Evolutionary conservation across 805 yeast genomes (phyloP), one percentile per base, ranked within the genome.

Genomic region (Pichia thaimueangensis): DNA sequence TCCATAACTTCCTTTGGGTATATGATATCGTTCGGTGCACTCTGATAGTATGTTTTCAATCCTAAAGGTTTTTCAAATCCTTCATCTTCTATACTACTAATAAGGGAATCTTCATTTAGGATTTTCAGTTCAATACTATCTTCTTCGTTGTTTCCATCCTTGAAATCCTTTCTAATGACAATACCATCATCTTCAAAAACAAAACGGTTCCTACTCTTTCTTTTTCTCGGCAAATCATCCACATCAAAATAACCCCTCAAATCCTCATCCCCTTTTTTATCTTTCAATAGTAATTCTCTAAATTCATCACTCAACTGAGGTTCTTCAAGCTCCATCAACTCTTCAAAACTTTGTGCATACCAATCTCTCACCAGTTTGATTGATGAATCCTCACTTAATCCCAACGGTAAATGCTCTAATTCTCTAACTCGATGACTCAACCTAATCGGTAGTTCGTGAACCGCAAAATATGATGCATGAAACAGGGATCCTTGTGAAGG

Each of bases 341-440:
- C 91, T 53, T 86, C 88, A 60, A 88, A 88, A 8, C 91, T 80
- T 58, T 86, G 93, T 1, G 89, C 89, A 59, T 87, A 88, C 96
- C 96, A 88, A 57, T 86, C 78, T 47, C 80, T 74, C 15, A 87
- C 96, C 49, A 79, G 73, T 39, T 74, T 67, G 38, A 89, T 86
- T 3, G 87, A 78, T 1, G 87, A 86, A 78, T 81, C 81, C 24
- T 78, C 69, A 51, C 71, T 73, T 42, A 88, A 69, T 0, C 86
- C 88, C 51, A 79, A 70, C 0, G 96, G 96, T 24, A 93, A 73
- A 21, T 75, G 73, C 32, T 87, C 94, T 45, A 88, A 67, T 55
- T 87, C 96, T 57, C 83, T 80, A 27, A 87, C 95, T 41, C 94
- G 74, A 54, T 83, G 86, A 2, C 95, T 94, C 37, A 87, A 69